phyloP scores from a whole-genome alignment of 2,329 filamentous ascomycete species.

The Mariannaea sp. region DNA sequence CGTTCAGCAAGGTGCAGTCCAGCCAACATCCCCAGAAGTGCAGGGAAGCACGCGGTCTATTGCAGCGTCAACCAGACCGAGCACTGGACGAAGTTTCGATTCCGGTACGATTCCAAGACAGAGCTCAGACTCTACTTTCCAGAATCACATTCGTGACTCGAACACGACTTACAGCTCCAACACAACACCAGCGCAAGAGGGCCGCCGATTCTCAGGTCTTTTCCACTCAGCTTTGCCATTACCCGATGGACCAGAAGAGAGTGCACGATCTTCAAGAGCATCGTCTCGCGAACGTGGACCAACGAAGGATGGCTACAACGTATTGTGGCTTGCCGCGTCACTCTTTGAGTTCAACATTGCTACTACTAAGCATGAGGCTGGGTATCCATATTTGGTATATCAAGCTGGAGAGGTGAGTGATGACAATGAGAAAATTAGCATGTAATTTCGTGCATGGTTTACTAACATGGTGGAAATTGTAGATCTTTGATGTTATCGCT shows the following conservation, averaged over 20 bases:
- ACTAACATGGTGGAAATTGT: constrained; percentile 8
- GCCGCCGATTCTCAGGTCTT: constrained; percentile 70
- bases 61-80: constrained; percentile 55
- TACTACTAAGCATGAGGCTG: constrained; percentile 86
- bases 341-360: constrained; percentile 98
- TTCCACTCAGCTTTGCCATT: constrained; percentile 89
- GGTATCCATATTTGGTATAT: constrained; percentile 95
- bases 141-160: constrained; percentile 55
- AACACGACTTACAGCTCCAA: constrained; percentile 59
- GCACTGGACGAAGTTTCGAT: constrained; percentile 65
- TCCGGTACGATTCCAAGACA: constrained; percentile 55
- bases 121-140: constrained; percentile 56
- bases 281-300: constrained; percentile 63
- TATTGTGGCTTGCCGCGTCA: constrained; percentile 90
- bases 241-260: constrained; percentile 66
- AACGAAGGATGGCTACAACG: constrained; percentile 64
- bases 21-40: constrained; percentile 60
- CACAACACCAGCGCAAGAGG: constrained; percentile 50
- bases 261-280: constrained; percentile 59
- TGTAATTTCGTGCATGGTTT: not conserved
- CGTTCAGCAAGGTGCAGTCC: constrained; percentile 58
- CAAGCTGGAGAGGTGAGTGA: constrained; percentile 80
- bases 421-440: not conserved
- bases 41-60: constrained; percentile 55
- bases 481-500: constrained; percentile 89